phyloP scores from a whole-genome alignment of 202 grass and related monocot species.

The Brachypodium distachyon region DNA sequence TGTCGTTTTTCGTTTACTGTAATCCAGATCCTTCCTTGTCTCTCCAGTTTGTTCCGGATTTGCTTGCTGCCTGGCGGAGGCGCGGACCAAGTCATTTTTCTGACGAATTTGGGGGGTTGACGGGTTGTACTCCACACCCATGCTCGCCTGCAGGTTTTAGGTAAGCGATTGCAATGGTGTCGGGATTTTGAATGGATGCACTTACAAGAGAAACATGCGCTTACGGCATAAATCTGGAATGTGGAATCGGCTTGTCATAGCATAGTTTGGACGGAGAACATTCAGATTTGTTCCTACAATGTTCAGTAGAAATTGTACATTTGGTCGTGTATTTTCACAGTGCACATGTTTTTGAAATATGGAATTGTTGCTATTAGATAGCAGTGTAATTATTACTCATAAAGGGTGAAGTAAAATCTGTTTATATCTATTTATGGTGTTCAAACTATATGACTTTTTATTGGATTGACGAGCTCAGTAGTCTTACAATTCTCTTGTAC shows the following conservation, averaged over 20 bases:
- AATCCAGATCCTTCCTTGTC: background rate
- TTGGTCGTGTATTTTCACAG: background rate
- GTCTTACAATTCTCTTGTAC: no score
- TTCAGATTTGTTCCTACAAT: background rate
- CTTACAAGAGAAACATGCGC: background rate
- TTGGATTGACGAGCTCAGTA: background rate
- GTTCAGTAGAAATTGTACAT: background rate
- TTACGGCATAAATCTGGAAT: background rate
- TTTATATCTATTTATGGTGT: background rate
- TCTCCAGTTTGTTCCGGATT: background rate
- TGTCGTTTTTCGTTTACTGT: background rate
- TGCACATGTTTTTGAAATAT: background rate
- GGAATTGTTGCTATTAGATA: background rate
- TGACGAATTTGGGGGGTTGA: no score
- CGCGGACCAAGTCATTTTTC: background rate
- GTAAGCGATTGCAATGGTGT: background rate
- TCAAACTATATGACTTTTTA: background rate
- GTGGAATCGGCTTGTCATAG: no score
- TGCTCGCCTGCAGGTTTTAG: background rate
- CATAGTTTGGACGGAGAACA: background rate
- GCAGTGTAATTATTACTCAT: background rate
- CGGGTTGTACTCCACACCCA: background rate
- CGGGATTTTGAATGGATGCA: background rate
- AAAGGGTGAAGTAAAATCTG: background rate
- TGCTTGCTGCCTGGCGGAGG: background rate